Percentiles rank a stretch among this genome's conserved stretches.
phyloP scores from a whole-genome alignment of 352 stramenopile species.

The Phytophthora idaei region DNA sequence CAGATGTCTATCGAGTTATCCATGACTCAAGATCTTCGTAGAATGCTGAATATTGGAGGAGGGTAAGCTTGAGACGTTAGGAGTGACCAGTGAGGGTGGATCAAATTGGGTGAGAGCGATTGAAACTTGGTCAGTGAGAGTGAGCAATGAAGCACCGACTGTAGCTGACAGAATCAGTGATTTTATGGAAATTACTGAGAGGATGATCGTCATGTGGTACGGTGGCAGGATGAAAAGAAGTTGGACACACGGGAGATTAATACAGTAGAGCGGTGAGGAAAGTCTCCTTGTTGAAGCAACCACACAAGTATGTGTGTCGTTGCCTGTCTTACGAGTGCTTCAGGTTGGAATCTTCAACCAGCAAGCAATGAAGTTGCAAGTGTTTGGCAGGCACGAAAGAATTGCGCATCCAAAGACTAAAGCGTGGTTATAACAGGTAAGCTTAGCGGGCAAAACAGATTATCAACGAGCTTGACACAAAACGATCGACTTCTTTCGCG shows the following conservation, averaged over 20 bases:
- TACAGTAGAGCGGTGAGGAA: conserved; percentile 17
- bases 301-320: conserved; percentile 1
- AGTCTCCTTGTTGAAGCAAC: conserved; percentile 19
- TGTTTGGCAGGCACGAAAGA: not conserved
- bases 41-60: conserved; percentile 82
- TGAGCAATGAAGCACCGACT: not conserved
- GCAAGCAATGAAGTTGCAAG: not conserved
- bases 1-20: conserved; percentile 67
- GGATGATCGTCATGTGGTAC: not conserved
- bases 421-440: not conserved
- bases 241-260: conserved; percentile 19
- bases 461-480: not conserved
- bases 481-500: not conserved
- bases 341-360: too few species aligned
- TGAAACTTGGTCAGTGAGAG: conserved; percentile 3
- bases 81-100: not conserved
- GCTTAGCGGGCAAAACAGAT: too few species aligned
- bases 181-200: conserved; percentile 2
- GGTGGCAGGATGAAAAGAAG: conserved; percentile 11
- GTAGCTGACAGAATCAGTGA: not conserved
- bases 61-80: conserved; percentile 24
- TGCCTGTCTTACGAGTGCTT: not conserved
- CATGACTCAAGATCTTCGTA: conserved; percentile 81
- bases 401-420: not conserved
- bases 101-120: not conserved